These are phyloP conservation scores for Monosiga brevicollis DNA, from an alignment of 78 protist genomes.

Conservation along the genomic window DNA sequence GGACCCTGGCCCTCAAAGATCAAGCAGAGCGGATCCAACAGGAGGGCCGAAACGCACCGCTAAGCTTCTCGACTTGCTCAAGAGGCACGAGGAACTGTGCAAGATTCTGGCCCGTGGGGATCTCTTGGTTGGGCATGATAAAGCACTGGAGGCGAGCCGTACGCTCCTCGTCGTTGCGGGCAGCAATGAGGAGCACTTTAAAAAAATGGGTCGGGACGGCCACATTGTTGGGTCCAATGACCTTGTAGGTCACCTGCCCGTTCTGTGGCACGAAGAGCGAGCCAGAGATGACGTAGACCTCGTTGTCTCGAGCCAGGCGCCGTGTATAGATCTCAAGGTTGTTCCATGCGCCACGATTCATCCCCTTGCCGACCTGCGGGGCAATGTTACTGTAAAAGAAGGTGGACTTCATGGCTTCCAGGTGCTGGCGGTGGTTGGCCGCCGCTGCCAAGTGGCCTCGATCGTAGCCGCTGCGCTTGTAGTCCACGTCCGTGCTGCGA, in stretches of 20 bases:
- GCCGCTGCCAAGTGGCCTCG: conserved; percentile 24
- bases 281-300: too few species aligned
- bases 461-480: conserved; percentile 16
- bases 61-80: neutral
- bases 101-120: neutral
- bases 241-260: neutral
- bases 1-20: too few species aligned
- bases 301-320: neutral
- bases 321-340: neutral
- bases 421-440: neutral
- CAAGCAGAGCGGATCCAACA: too few species aligned
- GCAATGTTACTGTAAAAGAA: conserved; percentile 21
- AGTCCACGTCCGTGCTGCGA: neutral
- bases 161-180: too few species aligned
- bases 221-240: neutral
- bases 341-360: conserved; percentile 9
- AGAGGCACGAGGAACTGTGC: neutral
- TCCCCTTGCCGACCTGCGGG: conserved; percentile 19
- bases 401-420: neutral
- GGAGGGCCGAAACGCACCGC: too few species aligned
- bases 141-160: too few species aligned
- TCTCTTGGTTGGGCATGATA: neutral
- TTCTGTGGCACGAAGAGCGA: neutral
- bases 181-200: neutral
- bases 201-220: conserved; percentile 12